Conservation (phyloP, 768 basidiomycete species). For the Dentipellis sp. region DNA sequence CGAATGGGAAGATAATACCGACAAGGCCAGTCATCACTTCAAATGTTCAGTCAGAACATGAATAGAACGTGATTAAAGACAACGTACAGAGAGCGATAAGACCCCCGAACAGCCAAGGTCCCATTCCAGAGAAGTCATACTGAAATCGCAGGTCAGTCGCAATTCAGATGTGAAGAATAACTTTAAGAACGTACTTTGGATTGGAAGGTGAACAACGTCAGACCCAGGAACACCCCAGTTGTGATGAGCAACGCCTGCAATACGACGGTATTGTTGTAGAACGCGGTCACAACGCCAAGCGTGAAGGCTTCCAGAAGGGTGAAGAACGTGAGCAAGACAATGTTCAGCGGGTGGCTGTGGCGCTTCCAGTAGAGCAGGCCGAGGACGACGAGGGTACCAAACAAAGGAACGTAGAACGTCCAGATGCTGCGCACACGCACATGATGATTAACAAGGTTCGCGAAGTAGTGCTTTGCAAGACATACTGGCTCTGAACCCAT, state of each 20-base stretch:
- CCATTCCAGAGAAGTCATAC: slow-evolving; percentile 94
- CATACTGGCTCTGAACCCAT: slow-evolving; percentile 70
- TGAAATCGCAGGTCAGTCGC: slow-evolving; percentile 19
- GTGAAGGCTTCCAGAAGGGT: slow-evolving; percentile 88
- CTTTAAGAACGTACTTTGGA: slow-evolving; percentile 54
- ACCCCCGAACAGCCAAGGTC: slow-evolving; percentile 81
- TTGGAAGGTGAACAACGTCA: slow-evolving; percentile 92
- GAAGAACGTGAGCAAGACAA: slow-evolving; percentile 77
- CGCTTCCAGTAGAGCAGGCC: slow-evolving; percentile 87
- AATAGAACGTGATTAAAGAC: neutral
- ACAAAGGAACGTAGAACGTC: slow-evolving; percentile 71
- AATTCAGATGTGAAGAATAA: neutral
- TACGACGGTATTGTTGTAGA: slow-evolving; percentile 63
- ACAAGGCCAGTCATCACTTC: slow-evolving; percentile 76
- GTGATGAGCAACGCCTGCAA: slow-evolving; percentile 91
- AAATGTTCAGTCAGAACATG: neutral
- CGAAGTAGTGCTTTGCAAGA: neutral
- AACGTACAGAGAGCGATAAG: slow-evolving; percentile 67
- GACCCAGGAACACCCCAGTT: slow-evolving; percentile 83
- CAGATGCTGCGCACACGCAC: slow-evolving; percentile 40
- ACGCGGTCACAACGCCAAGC: slow-evolving; percentile 77
- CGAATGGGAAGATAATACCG: slow-evolving; percentile 81
- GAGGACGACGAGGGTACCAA: slow-evolving; percentile 74
- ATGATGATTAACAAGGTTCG: neutral
- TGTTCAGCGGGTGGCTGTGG: slow-evolving; percentile 82